Conservation (phyloP, 345 rosid genomes). For the Salix arbutifolia region DNA sequence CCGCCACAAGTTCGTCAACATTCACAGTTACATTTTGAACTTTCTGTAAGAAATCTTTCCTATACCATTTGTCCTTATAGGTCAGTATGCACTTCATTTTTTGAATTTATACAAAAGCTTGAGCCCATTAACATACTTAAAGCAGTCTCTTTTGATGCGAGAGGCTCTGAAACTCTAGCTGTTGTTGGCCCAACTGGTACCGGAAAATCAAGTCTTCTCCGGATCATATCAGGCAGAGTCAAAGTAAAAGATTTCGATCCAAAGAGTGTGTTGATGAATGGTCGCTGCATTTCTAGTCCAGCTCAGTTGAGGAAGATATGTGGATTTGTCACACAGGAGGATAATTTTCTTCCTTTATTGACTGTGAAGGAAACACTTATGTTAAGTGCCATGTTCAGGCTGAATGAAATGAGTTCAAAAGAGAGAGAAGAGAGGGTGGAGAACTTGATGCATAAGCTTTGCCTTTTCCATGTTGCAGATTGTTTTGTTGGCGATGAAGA, state of each 20-base stretch:
- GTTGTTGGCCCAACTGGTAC: slow-evolving; percentile 85
- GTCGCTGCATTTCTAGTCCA: slow-evolving; percentile 27
- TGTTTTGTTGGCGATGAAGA: slow-evolving; percentile 30
- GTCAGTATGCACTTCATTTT: slow-evolving; percentile 30
- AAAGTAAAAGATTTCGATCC: slow-evolving; percentile 48
- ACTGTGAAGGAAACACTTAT: slow-evolving; percentile 79
- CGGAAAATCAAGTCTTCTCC: slow-evolving; percentile 76
- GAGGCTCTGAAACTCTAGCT: slow-evolving; percentile 63
- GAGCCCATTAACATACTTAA: slow-evolving; percentile 50
- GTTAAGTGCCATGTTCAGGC: slow-evolving; percentile 72
- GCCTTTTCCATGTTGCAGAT: slow-evolving; percentile 40
- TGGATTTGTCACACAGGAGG: slow-evolving; percentile 86
- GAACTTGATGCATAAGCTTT: slow-evolving; percentile 62
- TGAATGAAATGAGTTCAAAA: slow-evolving; percentile 39
- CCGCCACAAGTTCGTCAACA: slow-evolving; percentile 3
- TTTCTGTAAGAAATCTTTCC: slow-evolving; percentile 55
- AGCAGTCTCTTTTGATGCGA: slow-evolving; percentile 60
- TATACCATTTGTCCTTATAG: slow-evolving; percentile 39
- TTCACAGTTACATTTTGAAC: slow-evolving; percentile 13
- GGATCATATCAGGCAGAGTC: slow-evolving; percentile 69
- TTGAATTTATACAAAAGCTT: slow-evolving; percentile 29
- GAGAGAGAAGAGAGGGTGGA: slow-evolving; percentile 66
- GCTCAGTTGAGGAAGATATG: slow-evolving; percentile 59
- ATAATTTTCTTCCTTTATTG: slow-evolving; percentile 70
- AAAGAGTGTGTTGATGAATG: slow-evolving; percentile 41